These are phyloP conservation scores for Euclidium syriacum DNA, from an alignment of 345 rosid species.

Conservation along the genomic window DNA sequence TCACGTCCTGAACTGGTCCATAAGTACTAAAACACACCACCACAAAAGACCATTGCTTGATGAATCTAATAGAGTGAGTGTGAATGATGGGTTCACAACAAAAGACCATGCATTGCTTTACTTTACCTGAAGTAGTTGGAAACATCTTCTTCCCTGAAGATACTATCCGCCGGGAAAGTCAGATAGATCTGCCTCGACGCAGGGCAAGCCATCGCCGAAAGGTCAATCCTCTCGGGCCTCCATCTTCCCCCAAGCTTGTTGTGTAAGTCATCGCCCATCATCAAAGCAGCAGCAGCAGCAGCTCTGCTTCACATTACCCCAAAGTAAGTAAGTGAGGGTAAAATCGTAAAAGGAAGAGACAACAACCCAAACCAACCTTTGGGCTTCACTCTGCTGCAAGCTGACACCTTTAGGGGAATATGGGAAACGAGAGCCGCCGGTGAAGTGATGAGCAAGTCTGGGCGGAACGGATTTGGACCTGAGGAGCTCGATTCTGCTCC, in stretches of 20 bases:
- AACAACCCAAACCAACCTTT: neutral
- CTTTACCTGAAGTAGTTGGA: constrained; percentile 72
- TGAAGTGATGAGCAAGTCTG: constrained; percentile 37
- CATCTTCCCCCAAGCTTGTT: constrained; percentile 45
- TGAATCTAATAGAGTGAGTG: neutral
- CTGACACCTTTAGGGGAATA: constrained; percentile 36
- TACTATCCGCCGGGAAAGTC: constrained; percentile 82
- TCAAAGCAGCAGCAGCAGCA: constrained; percentile 36
- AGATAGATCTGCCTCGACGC: constrained; percentile 75
- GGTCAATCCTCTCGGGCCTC: constrained; percentile 35
- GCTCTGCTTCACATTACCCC: constrained; percentile 3
- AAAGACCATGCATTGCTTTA: too few relatives aligned
- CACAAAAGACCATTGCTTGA: neutral
- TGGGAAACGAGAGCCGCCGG: constrained; percentile 37
- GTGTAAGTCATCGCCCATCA: constrained; percentile 55
- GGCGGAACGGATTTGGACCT: constrained; percentile 15
- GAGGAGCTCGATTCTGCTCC: neutral
- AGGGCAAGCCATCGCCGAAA: constrained; percentile 36
- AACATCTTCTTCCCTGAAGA: constrained; percentile 80
- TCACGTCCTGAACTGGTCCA: constrained; percentile 83
- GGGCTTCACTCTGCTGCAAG: constrained; percentile 19
- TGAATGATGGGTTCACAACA: neutral
- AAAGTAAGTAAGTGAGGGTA: neutral
- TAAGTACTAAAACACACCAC: constrained; percentile 48
- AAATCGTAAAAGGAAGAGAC: neutral